A percentile compares a stretch with the other conserved stretches of the same genome.
Conservation (phyloP, 805 yeast species). For the Candida dajiaensis region DNA sequence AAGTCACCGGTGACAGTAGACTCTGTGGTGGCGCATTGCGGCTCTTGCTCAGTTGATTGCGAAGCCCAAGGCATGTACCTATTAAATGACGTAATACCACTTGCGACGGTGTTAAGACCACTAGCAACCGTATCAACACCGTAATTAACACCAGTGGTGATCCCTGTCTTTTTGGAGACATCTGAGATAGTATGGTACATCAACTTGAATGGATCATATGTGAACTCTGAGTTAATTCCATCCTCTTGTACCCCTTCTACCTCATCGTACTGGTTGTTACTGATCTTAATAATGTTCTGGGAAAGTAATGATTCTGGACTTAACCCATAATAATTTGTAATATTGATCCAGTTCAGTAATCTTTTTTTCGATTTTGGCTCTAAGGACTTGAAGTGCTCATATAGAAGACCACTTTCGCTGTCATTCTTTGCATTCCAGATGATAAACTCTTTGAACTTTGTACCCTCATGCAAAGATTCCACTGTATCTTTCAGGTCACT, state of each 20-base stretch:
- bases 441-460: conserved; percentile 14
- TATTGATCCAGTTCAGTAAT: conserved; percentile 19
- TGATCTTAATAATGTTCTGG: conserved; percentile 19
- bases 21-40: not conserved
- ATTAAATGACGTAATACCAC: conserved; percentile 3
- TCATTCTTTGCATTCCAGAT: conserved; percentile 12
- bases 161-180: conserved; percentile 15
- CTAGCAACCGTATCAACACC: conserved; percentile 14
- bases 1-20: not conserved
- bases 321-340: conserved; percentile 10
- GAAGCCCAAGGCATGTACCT: conserved; percentile 11
- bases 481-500: conserved; percentile 10
- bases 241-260: conserved; percentile 11
- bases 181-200: conserved; percentile 19
- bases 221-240: conserved; percentile 9
- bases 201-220: conserved; percentile 25
- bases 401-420: conserved; percentile 15
- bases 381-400: conserved; percentile 11
- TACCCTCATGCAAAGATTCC: conserved; percentile 4
- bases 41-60: not conserved
- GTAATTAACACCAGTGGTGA: conserved; percentile 17
- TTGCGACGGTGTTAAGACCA: conserved; percentile 2
- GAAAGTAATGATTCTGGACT: conserved; percentile 9
- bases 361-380: conserved; percentile 5
- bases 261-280: conserved; percentile 20